A percentile compares a stretch with the other conserved stretches of the same genome.
These are phyloP conservation scores for Saccharum hybrid DNA, from an alignment of 202 grass and related monocot species.

Conservation along the genomic window DNA sequence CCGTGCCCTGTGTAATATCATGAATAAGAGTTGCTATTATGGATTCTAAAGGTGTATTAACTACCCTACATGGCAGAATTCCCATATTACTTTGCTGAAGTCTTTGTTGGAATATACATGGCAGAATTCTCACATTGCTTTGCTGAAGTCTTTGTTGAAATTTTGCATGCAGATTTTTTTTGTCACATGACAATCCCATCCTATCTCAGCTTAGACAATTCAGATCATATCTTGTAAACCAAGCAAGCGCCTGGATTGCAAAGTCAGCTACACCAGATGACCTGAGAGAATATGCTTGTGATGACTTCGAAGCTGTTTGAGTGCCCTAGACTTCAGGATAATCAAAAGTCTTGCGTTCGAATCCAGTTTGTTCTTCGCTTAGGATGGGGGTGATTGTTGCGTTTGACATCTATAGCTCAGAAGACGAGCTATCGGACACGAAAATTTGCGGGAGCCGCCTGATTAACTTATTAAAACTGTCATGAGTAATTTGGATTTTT, in stretches of 20 bases:
- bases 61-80: neutral
- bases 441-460: neutral
- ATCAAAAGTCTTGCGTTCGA: neutral
- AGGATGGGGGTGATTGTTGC: neutral
- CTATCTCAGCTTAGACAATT: conserved; percentile 2
- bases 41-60: neutral
- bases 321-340: too few relatives aligned
- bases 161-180: neutral
- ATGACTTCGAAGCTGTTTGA: neutral
- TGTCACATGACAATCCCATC: neutral
- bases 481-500: neutral
- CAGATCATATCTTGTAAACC: neutral
- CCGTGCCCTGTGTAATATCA: neutral
- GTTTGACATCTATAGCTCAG: neutral
- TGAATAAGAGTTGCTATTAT: conserved; percentile 8
- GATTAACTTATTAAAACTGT: neutral
- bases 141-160: conserved; percentile 15
- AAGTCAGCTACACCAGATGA: neutral
- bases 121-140: neutral
- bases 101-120: neutral
- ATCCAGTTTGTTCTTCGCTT: neutral
- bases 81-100: neutral
- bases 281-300: neutral
- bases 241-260: neutral
- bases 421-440: neutral